A percentile compares a stretch with the other conserved stretches of the same genome.
These are phyloP conservation scores for Tetrahymena borealis DNA, from an alignment of 73 alveolate genomes.

Conservation along the genomic window DNA sequence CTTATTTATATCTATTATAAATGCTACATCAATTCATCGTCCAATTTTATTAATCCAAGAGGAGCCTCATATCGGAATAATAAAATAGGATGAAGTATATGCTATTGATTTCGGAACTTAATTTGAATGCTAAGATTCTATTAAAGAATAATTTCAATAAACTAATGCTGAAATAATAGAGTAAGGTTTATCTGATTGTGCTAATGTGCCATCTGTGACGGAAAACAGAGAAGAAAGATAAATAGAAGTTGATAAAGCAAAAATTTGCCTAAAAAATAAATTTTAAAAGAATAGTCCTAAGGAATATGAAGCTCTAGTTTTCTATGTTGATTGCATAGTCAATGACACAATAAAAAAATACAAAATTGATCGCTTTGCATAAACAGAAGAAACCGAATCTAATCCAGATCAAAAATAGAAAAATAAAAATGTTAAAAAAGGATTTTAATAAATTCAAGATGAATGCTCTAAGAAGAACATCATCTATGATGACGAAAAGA, in stretches of 20 bases:
- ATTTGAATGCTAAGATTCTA: background rate
- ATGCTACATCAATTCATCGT: background rate
- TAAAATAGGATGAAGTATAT: background rate
- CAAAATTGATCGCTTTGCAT: background rate
- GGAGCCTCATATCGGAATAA: background rate
- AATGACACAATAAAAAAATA: background rate
- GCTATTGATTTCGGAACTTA: background rate
- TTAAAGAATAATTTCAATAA: background rate
- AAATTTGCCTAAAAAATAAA: background rate
- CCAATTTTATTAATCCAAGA: background rate
- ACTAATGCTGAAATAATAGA: background rate
- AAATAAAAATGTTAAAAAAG: background rate
- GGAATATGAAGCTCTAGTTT: background rate
- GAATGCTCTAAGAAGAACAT: background rate
- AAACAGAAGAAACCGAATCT: background rate
- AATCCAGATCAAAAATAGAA: background rate
- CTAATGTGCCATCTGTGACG: background rate
- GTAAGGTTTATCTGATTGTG: background rate
- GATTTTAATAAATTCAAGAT: background rate
- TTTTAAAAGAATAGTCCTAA: background rate
- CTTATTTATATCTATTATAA: too few species aligned
- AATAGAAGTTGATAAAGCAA: background rate
- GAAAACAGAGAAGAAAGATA: background rate
- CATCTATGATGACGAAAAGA: background rate
- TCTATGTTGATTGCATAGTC: background rate